A percentile compares a stretch with the other conserved stretches of the same genome.
Evolutionary conservation across 139 green algal species (phyloP).

Genomic region (Picochlorum costavermella): DNA sequence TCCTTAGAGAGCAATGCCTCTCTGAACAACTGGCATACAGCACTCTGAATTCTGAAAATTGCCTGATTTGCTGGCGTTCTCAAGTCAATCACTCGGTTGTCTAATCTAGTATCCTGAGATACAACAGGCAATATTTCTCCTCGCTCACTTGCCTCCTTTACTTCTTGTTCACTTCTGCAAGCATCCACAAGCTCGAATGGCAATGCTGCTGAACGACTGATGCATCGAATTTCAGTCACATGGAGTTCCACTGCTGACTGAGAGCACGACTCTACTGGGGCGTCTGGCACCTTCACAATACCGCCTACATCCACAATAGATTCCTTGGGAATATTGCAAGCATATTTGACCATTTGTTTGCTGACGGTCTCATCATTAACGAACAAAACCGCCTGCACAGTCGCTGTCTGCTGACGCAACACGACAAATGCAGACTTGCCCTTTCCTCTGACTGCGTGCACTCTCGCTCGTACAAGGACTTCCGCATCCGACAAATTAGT

Average conservation of each 20-base stretch:
- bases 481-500: slow-evolving; percentile 34
- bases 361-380: slow-evolving; percentile 72
- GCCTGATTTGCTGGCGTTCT: slow-evolving; percentile 95
- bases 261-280: slow-evolving; percentile 67
- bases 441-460: slow-evolving; percentile 88
- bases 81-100: slow-evolving; percentile 90
- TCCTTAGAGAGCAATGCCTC: slow-evolving; percentile 56
- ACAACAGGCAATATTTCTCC: slow-evolving; percentile 70
- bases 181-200: slow-evolving; percentile 83
- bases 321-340: slow-evolving; percentile 76
- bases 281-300: slow-evolving; percentile 40
- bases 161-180: slow-evolving; percentile 33
- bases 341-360: slow-evolving; percentile 97
- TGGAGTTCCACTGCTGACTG: slow-evolving; percentile 82
- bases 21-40: slow-evolving; percentile 79
- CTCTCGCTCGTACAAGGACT: slow-evolving; percentile 65
- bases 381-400: slow-evolving; percentile 83
- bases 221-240: slow-evolving; percentile 42
- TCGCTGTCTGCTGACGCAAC: slow-evolving; percentile 73
- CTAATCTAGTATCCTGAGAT: slow-evolving; percentile 78
- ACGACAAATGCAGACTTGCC: slow-evolving; percentile 94
- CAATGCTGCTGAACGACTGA: slow-evolving; percentile 61
- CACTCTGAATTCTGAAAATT: slow-evolving; percentile 90
- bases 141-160: slow-evolving; percentile 17
- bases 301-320: slow-evolving; percentile 89